phyloP scores from a whole-genome alignment of 371 early-diverging fungal genomes.

The Thermomucor indicae-seudaticae region DNA sequence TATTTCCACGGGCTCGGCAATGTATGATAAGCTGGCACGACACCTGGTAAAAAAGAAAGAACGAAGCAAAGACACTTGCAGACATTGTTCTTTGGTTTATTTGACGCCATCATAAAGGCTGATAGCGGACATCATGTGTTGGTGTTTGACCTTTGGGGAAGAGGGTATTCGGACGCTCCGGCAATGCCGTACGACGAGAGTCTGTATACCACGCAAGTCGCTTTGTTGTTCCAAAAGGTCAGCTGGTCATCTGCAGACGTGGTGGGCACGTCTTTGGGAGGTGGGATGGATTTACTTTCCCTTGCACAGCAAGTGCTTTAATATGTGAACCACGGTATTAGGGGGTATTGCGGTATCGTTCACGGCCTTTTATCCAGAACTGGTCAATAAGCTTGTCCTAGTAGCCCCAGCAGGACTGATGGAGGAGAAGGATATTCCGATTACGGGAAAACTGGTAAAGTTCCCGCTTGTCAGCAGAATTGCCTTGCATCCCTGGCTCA shows the following conservation, averaged over 20 bases:
- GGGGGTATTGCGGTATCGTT: constrained; percentile 51
- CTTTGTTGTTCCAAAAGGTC: constrained; percentile 44
- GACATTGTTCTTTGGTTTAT: not conserved
- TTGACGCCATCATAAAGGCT: constrained; percentile 23
- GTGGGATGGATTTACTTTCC: not conserved
- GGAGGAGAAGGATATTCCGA: constrained; percentile 25
- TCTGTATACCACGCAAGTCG: constrained; percentile 46
- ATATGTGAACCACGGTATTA: not conserved
- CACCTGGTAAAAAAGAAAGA: constrained; percentile 17
- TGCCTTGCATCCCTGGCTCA: constrained; percentile 4
- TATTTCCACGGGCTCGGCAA: constrained; percentile 33
- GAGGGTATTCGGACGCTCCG: constrained; percentile 53
- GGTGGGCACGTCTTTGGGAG: constrained; percentile 52
- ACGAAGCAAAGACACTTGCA: not conserved
- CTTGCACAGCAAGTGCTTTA: not conserved
- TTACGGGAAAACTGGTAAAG: constrained; percentile 19
- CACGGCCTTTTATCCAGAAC: constrained; percentile 44
- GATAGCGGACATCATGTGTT: constrained; percentile 44
- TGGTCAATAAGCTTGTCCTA: constrained; percentile 44
- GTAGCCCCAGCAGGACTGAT: constrained; percentile 55
- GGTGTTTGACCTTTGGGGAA: constrained; percentile 52
- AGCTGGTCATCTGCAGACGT: constrained; percentile 47
- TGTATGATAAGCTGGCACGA: constrained; percentile 24
- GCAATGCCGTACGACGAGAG: constrained; percentile 34
- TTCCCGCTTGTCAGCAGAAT: constrained; percentile 9